A percentile compares a stretch with the other conserved stretches of the same genome.
phyloP scores from a whole-genome alignment of 108 stramenopile species.

The Conticribra guillardii region DNA sequence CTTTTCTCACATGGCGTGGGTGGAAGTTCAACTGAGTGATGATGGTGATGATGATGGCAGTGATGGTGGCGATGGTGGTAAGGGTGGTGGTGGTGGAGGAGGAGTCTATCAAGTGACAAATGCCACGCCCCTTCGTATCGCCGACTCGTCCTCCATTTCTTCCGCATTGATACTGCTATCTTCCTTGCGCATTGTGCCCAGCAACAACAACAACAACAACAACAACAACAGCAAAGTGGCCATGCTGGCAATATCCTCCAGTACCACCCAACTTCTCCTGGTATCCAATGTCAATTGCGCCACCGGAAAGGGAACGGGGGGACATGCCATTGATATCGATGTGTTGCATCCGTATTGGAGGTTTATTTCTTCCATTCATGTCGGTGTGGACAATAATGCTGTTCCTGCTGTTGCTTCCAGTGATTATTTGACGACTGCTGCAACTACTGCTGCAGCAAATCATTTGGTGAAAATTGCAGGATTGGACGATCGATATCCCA shows the following conservation, averaged over 20 bases:
- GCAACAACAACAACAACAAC: not conserved
- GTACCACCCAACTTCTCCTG: slow-evolving; percentile 11
- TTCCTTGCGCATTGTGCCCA: slow-evolving; percentile 1
- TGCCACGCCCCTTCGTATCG: not conserved
- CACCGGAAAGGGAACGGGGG: slow-evolving; percentile 11
- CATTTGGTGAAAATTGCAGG: slow-evolving; percentile 27
- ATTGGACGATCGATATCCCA: slow-evolving; percentile 29
- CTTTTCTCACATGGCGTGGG: slow-evolving; percentile 18
- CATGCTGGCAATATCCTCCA: slow-evolving; percentile 20
- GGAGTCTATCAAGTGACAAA: not conserved
- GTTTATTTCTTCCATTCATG: slow-evolving; percentile 17
- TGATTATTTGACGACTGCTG: not conserved
- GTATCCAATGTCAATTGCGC: slow-evolving; percentile 8
- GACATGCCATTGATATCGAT: slow-evolving; percentile 20
- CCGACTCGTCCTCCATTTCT: not conserved
- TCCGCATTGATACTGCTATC: not conserved
- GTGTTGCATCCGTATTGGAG: slow-evolving; percentile 30
- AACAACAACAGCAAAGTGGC: slow-evolving; percentile 5
- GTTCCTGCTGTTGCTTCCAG: too few relatives aligned
- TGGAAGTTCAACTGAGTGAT: slow-evolving; percentile 10
- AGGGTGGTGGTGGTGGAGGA: not conserved
- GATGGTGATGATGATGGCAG: not conserved
- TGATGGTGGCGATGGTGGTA: not conserved
- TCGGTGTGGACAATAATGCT: too few relatives aligned
- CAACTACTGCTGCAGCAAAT: not conserved